Evolutionary conservation across 441 rosid genomes (phyloP).

Genomic region (Euphorbia celastroides): DNA sequence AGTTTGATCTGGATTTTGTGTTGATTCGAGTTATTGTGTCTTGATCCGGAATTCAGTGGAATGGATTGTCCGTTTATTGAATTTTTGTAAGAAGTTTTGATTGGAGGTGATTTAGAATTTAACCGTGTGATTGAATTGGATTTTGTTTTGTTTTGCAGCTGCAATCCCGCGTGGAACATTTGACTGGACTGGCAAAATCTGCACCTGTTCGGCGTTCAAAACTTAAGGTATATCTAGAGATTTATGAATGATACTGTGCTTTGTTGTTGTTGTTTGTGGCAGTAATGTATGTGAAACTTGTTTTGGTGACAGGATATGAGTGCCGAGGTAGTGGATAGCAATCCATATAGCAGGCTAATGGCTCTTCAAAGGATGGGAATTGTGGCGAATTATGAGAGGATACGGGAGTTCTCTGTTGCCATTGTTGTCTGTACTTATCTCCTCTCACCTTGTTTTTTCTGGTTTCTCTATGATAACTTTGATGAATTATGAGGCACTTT

Average conservation of each 20-base stretch:
- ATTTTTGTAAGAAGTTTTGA: background rate
- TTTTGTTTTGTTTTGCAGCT: conserved; percentile 63
- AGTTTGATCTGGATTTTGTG: conserved; percentile 9
- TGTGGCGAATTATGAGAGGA: conserved; percentile 79
- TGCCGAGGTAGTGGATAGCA: conserved; percentile 92
- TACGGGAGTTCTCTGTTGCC: conserved; percentile 88
- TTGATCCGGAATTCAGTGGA: background rate
- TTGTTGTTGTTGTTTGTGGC: conserved; percentile 2
- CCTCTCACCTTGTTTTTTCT: conserved; percentile 14
- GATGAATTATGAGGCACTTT: background rate
- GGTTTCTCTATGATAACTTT: background rate
- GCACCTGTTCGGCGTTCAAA: conserved; percentile 57
- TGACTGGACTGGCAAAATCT: conserved; percentile 44
- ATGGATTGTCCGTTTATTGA: background rate
- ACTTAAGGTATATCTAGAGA: conserved; percentile 54
- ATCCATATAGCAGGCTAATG: conserved; percentile 97
- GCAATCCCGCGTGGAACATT: conserved; percentile 49
- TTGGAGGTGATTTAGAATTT: background rate
- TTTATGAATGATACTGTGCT: background rate
- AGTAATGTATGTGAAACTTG: conserved; percentile 7
- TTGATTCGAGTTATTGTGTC: background rate
- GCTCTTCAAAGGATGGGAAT: conserved; percentile 98
- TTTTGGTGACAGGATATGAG: conserved; percentile 69
- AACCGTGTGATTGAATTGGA: background rate
- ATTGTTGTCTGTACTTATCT: conserved; percentile 72